Base-by-base conservation (phyloP, 306 rosid genomes). In the Datisca glomerata region DNA sequence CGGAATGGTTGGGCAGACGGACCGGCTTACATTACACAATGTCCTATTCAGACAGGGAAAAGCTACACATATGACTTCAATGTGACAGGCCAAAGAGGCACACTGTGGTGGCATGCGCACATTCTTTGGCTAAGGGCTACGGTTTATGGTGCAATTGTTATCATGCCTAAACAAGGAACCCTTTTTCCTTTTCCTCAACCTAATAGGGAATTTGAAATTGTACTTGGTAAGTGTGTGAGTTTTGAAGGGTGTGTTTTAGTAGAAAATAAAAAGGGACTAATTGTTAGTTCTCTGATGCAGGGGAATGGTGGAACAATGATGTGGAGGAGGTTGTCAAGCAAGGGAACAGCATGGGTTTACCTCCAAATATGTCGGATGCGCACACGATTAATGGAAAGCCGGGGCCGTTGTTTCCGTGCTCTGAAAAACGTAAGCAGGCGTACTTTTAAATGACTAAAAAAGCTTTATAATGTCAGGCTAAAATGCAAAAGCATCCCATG, bases 321-420 rank as follows among this genome's bases (percentile, higher is more conserved):
- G 87, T 85, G 16, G 96, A 80, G 66, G 57, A 49, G 36, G 12
- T 85, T 55, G 96, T 63, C 41, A 74, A 70, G 33, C 76, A 74
- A 74, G 96, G 93, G 34, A 69, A 51, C 38, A 16, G 16, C 39
- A 69, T 74, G 81, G 96, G 93, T 1, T 55, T 85, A 57, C 85
- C 87, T 7, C 96, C 93, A 36, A 80, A 85, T 39, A 71, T 79
- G 72, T 85, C 93, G 1, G 96, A 85, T 67, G 96, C 85, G 3
- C 96, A 85, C 72, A 77, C 93, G 3, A 85, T 85, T 53, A 85
- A 80, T n/a, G 93, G 96, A 5, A 85, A 85, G 65, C 87, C 96
- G 10, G 96, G 96, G 56, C 85, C 96, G 12, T 75, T 85, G 47
- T 85, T 85, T 66, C 93, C 96, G 32, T 80, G 96, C 61, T 66